Base-by-base conservation (phyloP, 148 eudicot genomes). In the Rhododendron kiyosumense region DNA sequence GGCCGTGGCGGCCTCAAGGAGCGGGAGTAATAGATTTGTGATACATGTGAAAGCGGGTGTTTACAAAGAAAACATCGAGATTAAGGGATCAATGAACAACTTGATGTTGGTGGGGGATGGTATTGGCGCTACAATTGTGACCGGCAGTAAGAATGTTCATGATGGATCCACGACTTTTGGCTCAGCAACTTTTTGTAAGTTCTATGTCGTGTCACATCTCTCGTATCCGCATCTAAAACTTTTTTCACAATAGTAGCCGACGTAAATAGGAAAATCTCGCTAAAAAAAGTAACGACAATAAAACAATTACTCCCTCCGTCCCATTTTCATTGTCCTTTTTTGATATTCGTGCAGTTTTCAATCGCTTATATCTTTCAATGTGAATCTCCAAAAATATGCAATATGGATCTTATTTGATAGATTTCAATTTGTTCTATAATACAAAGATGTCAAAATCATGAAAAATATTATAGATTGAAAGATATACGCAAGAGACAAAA, bases 51-150 rank as follows among this genome's bases (percentile, higher is more conserved):
- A 92, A 88, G 84, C 63, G 0, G 97, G 97, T 20, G 87, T 92
- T 4, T 94, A 94, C 82, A 80, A 82, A 11, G 97, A 94, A 73
- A 92, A 88, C 46, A 89, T 94, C 0, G 93, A 34, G 78, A 85
- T 94, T 77, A 84, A 84, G 43, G 88, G 85, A 36, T 85, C 88
- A 32, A 87, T 90, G 90, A 90, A 88, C 76, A 92, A 92, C 74
- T 85, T 94, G 90, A 92, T 90, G 94, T 26, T 94, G 30, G 79
- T 93, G 24, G 95, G 97, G 34, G 97, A 94, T 88, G 97, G 97
- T 7, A 93, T 93, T 7, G 94, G 86, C 28, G 89, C 86, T 5
- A 94, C 97, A 18, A 74, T 94, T 78, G 89, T 94, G 46, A 92
- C 90, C 0, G 80, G 90, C n/a, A 84, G 82, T 61, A 91, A 77